Percentiles rank a stretch among this genome's conserved stretches.
Evolutionary conservation across 441 rosid species (phyloP).

Genomic region (Adansonia madagascariensis): DNA sequence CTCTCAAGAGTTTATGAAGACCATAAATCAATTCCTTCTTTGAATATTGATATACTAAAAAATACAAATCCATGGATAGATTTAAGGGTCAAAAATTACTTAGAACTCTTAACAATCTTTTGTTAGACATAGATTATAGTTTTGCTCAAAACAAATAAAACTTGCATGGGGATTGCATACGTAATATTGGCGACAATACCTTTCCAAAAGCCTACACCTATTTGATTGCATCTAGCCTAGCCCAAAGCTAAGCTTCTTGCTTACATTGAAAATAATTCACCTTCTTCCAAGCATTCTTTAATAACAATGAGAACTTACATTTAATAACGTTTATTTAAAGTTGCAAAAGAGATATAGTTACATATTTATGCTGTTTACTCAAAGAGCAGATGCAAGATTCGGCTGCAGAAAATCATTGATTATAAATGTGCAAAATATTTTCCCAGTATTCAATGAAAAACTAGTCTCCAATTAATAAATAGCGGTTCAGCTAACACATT

Average conservation of each 20-base stretch:
- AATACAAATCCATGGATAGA: conserved; percentile 1
- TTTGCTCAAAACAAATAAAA: neutral
- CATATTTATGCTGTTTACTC: neutral
- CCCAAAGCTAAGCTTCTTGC: neutral
- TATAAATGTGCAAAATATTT: neutral
- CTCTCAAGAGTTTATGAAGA: neutral
- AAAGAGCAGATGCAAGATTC: neutral
- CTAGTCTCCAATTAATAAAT: neutral
- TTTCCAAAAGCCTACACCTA: neutral
- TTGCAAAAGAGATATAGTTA: neutral
- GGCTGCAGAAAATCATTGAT: neutral
- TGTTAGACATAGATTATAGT: conserved; percentile 6
- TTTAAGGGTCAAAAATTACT: neutral
- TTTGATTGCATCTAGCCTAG: conserved; percentile 13
- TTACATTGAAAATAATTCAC: neutral
- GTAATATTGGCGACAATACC: neutral
- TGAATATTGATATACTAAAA: neutral
- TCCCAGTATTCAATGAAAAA: neutral
- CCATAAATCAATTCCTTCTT: neutral
- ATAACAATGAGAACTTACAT: neutral
- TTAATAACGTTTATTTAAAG: neutral
- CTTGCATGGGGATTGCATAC: neutral
- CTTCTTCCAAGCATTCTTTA: neutral
- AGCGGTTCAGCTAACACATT: neutral
- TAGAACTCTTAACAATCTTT: neutral